A percentile compares a stretch with the other conserved stretches of the same genome.
Conservation (phyloP, 1,284 basidiomycete species). For the Fomitopsis betulina region DNA sequence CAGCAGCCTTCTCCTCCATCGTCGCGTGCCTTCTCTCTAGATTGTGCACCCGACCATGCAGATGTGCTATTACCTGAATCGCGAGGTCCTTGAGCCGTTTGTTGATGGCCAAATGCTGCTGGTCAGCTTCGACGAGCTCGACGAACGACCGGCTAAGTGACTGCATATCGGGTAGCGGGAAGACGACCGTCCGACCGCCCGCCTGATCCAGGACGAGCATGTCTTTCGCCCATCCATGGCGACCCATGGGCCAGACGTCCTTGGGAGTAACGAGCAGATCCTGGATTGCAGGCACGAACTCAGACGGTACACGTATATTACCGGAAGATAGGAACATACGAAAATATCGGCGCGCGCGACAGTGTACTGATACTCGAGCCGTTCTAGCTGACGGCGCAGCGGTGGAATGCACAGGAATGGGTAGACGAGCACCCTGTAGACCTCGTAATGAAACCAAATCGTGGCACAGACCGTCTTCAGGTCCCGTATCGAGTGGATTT, state of each 20-base stretch:
- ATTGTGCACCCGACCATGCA: background rate
- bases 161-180: background rate
- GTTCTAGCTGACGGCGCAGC: background rate
- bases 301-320: background rate
- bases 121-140: background rate
- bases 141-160: background rate
- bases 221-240: background rate
- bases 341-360: background rate
- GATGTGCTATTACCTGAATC: background rate
- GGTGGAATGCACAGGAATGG: background rate
- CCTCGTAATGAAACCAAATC: background rate
- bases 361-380: background rate
- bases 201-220: background rate
- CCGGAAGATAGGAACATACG: background rate
- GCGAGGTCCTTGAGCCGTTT: background rate
- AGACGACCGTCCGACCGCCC: background rate
- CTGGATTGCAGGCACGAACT: background rate
- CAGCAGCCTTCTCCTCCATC: background rate
- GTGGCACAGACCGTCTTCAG: background rate
- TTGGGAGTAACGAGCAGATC: background rate
- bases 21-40: background rate
- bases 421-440: background rate
- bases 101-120: background rate
- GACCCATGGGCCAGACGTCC: background rate
- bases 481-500: background rate